phyloP scores from a whole-genome alignment of 176 grass and related monocot species.

The Alopecurus myosuroides region DNA sequence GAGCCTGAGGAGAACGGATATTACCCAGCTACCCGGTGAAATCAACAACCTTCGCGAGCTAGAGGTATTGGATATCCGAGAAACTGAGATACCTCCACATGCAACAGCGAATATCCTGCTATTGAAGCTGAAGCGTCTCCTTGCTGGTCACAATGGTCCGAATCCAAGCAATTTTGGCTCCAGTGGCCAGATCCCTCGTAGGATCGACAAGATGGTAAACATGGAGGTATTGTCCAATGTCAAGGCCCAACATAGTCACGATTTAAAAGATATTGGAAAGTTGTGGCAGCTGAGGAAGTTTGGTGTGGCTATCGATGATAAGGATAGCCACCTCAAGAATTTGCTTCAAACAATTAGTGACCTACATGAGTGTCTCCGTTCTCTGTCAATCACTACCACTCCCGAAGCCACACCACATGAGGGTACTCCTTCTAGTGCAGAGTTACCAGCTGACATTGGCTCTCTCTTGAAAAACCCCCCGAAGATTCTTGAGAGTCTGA shows the following conservation, averaged over 20 bases:
- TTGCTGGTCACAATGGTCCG: not conserved
- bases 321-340: not conserved
- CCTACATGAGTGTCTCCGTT: not conserved
- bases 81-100: not conserved
- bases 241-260: not conserved
- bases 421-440: not conserved
- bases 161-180: not conserved
- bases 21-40: not conserved
- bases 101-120: not conserved
- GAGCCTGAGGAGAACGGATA: not conserved
- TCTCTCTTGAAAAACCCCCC: not conserved
- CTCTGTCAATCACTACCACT: slow-evolving; percentile 6
- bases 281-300: slow-evolving; percentile 22
- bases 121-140: slow-evolving; percentile 17
- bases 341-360: not conserved
- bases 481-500: slow-evolving; percentile 15
- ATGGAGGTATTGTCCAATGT: not conserved
- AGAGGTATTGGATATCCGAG: slow-evolving; percentile 29
- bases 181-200: not conserved
- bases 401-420: accelerated
- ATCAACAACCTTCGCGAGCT: slow-evolving; percentile 29
- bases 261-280: not conserved
- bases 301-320: not conserved
- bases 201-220: not conserved
- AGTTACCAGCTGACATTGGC: not conserved